phyloP scores from a whole-genome alignment of 495 filamentous ascomycete species.

The Xylaria venustula region DNA sequence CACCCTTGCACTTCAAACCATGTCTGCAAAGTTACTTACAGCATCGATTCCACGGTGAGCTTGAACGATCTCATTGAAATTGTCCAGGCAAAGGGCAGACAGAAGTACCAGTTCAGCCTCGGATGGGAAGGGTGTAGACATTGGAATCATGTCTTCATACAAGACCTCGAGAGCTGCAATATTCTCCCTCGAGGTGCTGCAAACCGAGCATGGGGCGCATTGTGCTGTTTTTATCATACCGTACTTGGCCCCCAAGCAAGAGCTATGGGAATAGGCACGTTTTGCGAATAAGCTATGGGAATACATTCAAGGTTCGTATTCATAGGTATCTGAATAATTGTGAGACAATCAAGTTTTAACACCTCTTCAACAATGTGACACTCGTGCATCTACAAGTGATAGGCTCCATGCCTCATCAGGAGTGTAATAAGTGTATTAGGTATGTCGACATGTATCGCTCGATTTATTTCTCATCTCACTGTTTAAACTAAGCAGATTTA shows the following conservation, averaged over 20 bases:
- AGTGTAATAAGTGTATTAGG: too few relatives aligned
- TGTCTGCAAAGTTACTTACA: not conserved
- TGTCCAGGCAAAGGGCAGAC: not conserved
- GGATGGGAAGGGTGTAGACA: not conserved
- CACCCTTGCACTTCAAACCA: not conserved
- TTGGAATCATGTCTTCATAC: not conserved
- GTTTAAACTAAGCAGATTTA: too few relatives aligned
- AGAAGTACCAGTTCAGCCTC: not conserved
- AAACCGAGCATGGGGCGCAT: not conserved
- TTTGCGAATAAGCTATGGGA: too few relatives aligned
- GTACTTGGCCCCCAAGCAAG: not conserved
- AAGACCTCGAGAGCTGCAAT: not conserved
- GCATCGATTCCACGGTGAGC: not conserved
- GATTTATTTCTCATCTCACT: too few relatives aligned
- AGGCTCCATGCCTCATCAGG: too few relatives aligned
- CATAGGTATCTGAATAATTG: too few relatives aligned
- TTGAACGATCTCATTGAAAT: not conserved
- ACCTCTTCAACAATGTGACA: too few relatives aligned
- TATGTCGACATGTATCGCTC: too few relatives aligned
- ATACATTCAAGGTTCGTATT: too few relatives aligned
- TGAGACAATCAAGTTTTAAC: too few relatives aligned
- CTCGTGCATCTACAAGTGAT: too few relatives aligned
- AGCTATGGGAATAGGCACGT: not conserved
- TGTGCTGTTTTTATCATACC: not conserved
- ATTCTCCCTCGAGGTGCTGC: not conserved